Evolutionary conservation across 2,329 filamentous ascomycete genomes (phyloP), one percentile per base, ranked within the genome.

Genomic region (Coccinonectria pachysandricola): DNA sequence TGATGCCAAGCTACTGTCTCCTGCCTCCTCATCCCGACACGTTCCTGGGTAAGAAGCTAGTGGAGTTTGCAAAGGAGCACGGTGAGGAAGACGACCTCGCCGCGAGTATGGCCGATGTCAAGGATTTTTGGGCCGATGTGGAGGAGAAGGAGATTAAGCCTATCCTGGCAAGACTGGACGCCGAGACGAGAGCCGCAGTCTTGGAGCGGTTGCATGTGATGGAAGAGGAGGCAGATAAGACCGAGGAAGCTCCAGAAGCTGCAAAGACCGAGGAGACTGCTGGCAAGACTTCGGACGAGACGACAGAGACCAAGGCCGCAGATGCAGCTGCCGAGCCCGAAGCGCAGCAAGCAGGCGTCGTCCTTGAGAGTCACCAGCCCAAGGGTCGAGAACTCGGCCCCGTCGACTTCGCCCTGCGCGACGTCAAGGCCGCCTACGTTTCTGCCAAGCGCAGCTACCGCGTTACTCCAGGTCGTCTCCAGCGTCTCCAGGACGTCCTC

Each of bases 1-100:
- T 98, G 27, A 83, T 98, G 54, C 91, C 91, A 3, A 91, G 82
- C 21, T 86, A 96, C 56, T 85, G 82, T 30, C 82, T 98, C 42
- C 61, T 98, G 16, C 91, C 91, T 12, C 91, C 91, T 0, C 87
- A 96, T 50, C 87, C 87, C 0, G 78, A 79, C 36, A 92, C 83
- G 35, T 94, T 72, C 51, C 56, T 98, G 18, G 87, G 83, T 7
- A 82, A 79, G 57, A 83, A 85, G 49, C 62, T 93, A n/a, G 68
- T 74, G n/a, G 75, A 88, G 44, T 62, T 75, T 27, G 83, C 84
- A 1, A 76, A 81, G 50, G 74, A 84, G 50, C 71, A 79, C 26
- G 75, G 75, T 2, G 74, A 82, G 23, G 59, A 81, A 21, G 79
- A 86, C 17, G 72, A 70, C 7, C 79, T 83, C 39, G 61, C 70